Evolutionary conservation across 306 rosid genomes (phyloP), one percentile per base, ranked within the genome.

Genomic region (Prosopis cineraria): DNA sequence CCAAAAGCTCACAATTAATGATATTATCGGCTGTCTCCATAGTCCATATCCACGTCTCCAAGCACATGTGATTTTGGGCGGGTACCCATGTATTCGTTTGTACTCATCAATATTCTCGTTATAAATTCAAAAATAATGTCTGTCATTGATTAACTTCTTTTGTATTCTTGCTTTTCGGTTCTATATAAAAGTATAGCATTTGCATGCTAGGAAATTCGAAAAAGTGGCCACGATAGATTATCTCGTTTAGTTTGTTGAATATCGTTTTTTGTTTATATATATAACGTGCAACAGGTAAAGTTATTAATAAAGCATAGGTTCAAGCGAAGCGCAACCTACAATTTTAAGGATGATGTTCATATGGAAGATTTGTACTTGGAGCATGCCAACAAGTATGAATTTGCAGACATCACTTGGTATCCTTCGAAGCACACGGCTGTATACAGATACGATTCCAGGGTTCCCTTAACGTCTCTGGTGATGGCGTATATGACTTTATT

Each of bases 401-500:
- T 90, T 81, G 98, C 75, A 55, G 96, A 93, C 20, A 83, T 93
- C 70, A 86, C 86, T 24, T 93, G 98, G 98, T 92, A 90, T 75
- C 93, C 96, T 58, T 92, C 96, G 16, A 85, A 48, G 73, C 78
- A 74, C 45, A 84, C 84, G 0, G 90, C 92, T 10, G 92, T 81
- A 6, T 92, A 92, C 72, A 86, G 93, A 86, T 84, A 86, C 29
- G 97, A 92, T 43, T 72, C 77, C 16, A 83, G 97, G 83, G 90
- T 86, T 76, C 84, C 88, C 39, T 78, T 89, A 44, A 41, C 39
- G 78, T 80, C 10, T 59, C 91, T 0, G 97, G 96, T 4, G 73
- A 89, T 25, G 96, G 89, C 47, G 62, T 78, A 1, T 58, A 47
- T n/a, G 94, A 90, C 73, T 93, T 90, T 84, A 68, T 89, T 44